A percentile compares a stretch with the other conserved stretches of the same genome.
Evolutionary conservation across 306 rosid genomes (phyloP).

Genomic region (Quercus berberidifolia): DNA sequence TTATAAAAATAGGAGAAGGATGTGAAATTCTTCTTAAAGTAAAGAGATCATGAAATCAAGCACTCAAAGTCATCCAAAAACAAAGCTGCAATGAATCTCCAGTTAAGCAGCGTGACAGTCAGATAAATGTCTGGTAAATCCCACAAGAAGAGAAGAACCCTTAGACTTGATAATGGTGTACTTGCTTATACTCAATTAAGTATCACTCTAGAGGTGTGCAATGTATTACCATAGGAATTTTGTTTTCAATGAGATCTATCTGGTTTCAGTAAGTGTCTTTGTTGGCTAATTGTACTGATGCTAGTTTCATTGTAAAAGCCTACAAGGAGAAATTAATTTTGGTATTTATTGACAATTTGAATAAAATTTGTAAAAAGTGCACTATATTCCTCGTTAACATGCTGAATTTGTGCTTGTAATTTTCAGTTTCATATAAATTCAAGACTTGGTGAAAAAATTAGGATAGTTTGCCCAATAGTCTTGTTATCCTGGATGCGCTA

Average conservation of each 20-base stretch:
- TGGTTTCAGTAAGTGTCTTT: neutral
- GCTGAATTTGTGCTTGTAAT: neutral
- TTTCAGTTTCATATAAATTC: neutral
- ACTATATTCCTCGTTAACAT: neutral
- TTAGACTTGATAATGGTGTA: neutral
- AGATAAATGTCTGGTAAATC: neutral
- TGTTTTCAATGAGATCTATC: neutral
- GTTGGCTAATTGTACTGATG: neutral
- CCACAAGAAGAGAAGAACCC: neutral
- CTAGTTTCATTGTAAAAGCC: neutral
- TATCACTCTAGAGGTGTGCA: neutral
- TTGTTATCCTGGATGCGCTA: neutral
- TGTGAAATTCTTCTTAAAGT: neutral
- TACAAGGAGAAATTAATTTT: neutral
- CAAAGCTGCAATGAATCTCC: neutral
- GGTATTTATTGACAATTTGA: neutral
- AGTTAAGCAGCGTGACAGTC: neutral
- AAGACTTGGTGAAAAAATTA: neutral
- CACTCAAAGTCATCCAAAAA: neutral
- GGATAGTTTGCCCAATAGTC: neutral
- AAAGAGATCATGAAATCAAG: neutral
- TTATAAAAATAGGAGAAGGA: neutral
- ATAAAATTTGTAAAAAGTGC: neutral
- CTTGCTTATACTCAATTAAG: neutral
- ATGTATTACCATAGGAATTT: neutral